Base-by-base conservation (phyloP, 768 basidiomycete species). In the Calocera cornea region DNA sequence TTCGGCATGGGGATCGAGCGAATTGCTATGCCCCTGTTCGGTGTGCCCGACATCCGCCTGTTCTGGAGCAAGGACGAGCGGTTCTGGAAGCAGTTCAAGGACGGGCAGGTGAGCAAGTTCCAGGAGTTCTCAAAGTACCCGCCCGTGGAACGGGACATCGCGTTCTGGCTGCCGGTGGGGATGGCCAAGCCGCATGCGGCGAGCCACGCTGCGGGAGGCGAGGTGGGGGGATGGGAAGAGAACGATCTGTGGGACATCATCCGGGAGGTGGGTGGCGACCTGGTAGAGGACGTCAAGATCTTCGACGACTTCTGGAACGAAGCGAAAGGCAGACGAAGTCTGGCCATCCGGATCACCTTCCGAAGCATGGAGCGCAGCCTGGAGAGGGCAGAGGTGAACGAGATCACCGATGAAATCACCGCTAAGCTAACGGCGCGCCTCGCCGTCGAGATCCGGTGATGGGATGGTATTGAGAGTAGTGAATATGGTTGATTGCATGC, bases 221-320 rank as follows among this genome's bases (percentile, higher is more conserved):
- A 66, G 36, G 41, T 70, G 66, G 38, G 60, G 70, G 27, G 24
- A 3, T 80, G 94, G 72, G 94, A 97, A 75, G 95, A 97, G 71
- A 97, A 98, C 74, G 97, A 99, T 76, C 90, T 97, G 73, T 98
- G 92, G 74, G 97, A 99, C 73, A 81, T 95, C 44, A 90, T 99
- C 16, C 82, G 97, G 65, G 95, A 97, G 71, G 84, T 89, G 5
- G 93, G 90, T 2, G 95, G 95, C 2, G 95, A 98, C 74, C 72
- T 95, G 69, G 92, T 89, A 0, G 95, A 98, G 76, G 88, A 90
- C 70, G 95, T 98, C 12, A 84, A 88, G 75, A 81, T 87, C 97
- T 87, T 95, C 70, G 97, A 99, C 78, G 80, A 84, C 34, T 99
- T 97, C 75, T 81, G 81, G 17, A 93, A 99, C 76, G 93, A 94